Base-by-base conservation (phyloP, 345 rosid species). In the Citrus trifoliata region DNA sequence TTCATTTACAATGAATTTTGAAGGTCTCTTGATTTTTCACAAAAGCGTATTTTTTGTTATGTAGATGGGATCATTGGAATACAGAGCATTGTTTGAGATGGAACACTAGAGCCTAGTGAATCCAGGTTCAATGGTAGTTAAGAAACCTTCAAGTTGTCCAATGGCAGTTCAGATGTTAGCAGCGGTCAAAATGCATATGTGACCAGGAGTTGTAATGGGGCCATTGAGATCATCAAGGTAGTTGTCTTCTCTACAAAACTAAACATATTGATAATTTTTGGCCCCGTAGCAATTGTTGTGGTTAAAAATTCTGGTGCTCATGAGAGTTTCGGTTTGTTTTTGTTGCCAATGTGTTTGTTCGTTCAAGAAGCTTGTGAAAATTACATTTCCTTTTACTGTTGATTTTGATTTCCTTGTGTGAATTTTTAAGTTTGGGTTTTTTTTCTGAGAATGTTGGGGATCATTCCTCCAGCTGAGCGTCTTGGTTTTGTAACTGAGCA, bases 401-500 rank as follows among this genome's bases (percentile, higher is more conserved):
- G 10, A 24, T 59, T 27, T 80, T 51, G 14, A 70, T 71, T 30
- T 72, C 68, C 80, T 51, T 51, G 33, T 32, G 70, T 65, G 40
- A 13, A 48, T 51, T 78, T 46, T 73, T 78, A 87, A 89, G 82
- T 86, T 25, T 76, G 81, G 85, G 87, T 88, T 67, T 88, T 88
- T 83, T 75, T 88, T 81, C 71, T 81, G 75, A 83, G 87, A 66
- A 80, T 86, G 80, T 71, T 88, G 68, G 91, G 89, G 56, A 88
- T 85, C 71, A 81, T 83, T 42, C 91, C 91, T 30, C 73, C 87
- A 59, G 89, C 91, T 3, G 91, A 88, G 83, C 85, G 88, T 56
- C 79, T 88, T 75, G 89, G 91, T 60, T 88, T 78, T 81, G 86
- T 82, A 5, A 88, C 89, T 10, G 87, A 87, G 88, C 87, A 82